Conservation (phyloP, 305 asterid species). For the Fraxinus baroniana region DNA sequence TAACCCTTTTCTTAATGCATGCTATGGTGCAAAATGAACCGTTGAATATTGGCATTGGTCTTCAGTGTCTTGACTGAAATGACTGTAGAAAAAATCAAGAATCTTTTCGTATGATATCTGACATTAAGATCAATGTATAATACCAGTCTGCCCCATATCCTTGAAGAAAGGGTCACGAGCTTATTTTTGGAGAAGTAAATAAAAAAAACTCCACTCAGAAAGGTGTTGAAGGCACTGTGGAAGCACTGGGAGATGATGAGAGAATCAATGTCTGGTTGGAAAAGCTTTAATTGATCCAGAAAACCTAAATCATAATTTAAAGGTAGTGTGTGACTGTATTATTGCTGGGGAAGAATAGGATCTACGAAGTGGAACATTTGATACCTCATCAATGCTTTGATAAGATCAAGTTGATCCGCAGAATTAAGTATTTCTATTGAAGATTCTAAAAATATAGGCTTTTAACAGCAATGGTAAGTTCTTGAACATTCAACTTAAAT, state of each 20-base stretch:
- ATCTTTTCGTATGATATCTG: background rate
- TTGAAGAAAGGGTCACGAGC: background rate
- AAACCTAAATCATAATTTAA: background rate
- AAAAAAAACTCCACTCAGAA: background rate
- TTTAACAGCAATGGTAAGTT: background rate
- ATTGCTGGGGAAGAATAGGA: background rate
- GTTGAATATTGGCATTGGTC: background rate
- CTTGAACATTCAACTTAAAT: background rate
- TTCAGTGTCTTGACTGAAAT: background rate
- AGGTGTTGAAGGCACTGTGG: background rate
- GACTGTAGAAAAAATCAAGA: background rate
- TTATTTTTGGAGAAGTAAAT: background rate
- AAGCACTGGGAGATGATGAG: background rate
- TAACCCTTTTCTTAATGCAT: background rate
- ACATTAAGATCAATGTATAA: background rate
- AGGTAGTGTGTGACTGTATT: background rate
- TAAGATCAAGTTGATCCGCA: background rate
- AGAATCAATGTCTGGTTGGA: background rate
- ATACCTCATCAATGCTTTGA: background rate
- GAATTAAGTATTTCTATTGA: background rate
- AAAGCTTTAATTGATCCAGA: background rate
- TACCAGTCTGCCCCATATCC: conserved; percentile 3
- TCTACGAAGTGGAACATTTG: background rate
- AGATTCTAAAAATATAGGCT: background rate
- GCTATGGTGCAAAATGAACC: background rate